Conservation (phyloP, 1,139 yeast genomes). For the Suhomyces guaymorum region DNA sequence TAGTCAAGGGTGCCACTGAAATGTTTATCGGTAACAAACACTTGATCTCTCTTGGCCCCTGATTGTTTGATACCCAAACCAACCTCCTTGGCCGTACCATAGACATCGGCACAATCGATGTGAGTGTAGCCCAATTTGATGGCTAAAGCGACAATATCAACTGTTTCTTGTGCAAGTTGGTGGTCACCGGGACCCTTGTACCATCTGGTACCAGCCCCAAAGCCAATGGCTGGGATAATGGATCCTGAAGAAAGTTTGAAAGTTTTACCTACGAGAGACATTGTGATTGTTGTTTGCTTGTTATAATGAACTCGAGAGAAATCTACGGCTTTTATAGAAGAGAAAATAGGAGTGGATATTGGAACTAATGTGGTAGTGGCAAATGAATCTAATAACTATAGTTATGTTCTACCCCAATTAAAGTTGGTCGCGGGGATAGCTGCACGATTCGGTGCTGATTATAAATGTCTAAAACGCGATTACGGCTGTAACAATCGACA, state of each 20-base stretch:
- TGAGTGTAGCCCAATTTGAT: slow-evolving; percentile 34
- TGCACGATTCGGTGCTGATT: too few relatives aligned
- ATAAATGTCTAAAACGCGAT: too few relatives aligned
- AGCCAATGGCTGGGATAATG: slow-evolving; percentile 34
- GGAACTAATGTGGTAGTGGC: too few relatives aligned
- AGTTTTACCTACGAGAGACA: slow-evolving; percentile 17
- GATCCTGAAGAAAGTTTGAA: slow-evolving; percentile 28
- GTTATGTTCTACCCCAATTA: too few relatives aligned
- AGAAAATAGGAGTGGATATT: too few relatives aligned
- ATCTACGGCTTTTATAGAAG: too few relatives aligned
- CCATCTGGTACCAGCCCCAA: slow-evolving; percentile 41
- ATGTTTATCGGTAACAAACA: slow-evolving; percentile 58
- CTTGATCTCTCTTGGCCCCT: slow-evolving; percentile 40
- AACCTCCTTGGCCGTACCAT: slow-evolving; percentile 35
- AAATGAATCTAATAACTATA: too few relatives aligned
- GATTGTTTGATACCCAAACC: slow-evolving; percentile 30
- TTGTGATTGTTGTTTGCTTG: too few relatives aligned
- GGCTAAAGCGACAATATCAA: slow-evolving; percentile 26
- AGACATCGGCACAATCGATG: slow-evolving; percentile 41
- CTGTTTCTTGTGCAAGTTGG: slow-evolving; percentile 23
- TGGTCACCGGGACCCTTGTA: slow-evolving; percentile 25
- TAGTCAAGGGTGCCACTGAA: slow-evolving; percentile 25
- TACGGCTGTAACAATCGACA: too few relatives aligned
- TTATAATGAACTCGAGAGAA: too few relatives aligned
- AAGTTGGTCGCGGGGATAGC: too few relatives aligned